Conservation (phyloP, 805 yeast species). For the Cyberlindnera meyerae region DNA sequence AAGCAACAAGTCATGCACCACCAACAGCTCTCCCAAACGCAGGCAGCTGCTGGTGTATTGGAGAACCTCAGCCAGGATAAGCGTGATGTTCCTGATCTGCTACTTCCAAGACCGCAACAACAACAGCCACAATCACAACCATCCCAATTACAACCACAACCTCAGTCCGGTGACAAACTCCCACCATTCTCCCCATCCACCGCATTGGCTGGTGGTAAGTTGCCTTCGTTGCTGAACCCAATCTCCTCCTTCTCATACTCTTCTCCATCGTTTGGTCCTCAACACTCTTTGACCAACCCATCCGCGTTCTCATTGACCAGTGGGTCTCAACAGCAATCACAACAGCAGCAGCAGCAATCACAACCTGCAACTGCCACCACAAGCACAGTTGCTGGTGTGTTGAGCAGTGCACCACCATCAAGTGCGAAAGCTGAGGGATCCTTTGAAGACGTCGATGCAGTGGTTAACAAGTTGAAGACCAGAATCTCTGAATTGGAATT, state of each 20-base stretch:
- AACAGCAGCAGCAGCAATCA: slow-evolving; percentile 1
- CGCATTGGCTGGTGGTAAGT: slow-evolving; percentile 18
- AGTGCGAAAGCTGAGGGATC: slow-evolving; percentile 1
- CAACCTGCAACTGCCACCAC: not conserved
- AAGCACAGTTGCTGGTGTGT: too few species aligned
- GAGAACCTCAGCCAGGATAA: slow-evolving; percentile 21
- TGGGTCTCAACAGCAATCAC: slow-evolving; percentile 1
- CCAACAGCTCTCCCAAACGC: slow-evolving; percentile 27
- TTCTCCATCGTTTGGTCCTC: slow-evolving; percentile 46
- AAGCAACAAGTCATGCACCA: slow-evolving; percentile 31
- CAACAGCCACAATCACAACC: too few species aligned
- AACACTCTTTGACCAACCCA: slow-evolving; percentile 28
- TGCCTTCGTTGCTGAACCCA: slow-evolving; percentile 21
- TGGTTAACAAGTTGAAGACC: slow-evolving; percentile 45
- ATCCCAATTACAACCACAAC: too few species aligned
- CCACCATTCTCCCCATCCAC: slow-evolving; percentile 25
- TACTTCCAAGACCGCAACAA: slow-evolving; percentile 7
- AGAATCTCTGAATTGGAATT: slow-evolving; percentile 84
- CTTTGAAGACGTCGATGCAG: slow-evolving; percentile 34
- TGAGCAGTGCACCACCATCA: slow-evolving; percentile 1
- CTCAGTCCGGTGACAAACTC: slow-evolving; percentile 4
- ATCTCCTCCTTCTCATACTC: slow-evolving; percentile 25
- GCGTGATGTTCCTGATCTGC: slow-evolving; percentile 9
- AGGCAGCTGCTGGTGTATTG: slow-evolving; percentile 28
- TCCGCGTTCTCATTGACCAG: slow-evolving; percentile 22